phyloP scores from a whole-genome alignment of 352 stramenopile genomes.

The Globisporangium cystogenes region DNA sequence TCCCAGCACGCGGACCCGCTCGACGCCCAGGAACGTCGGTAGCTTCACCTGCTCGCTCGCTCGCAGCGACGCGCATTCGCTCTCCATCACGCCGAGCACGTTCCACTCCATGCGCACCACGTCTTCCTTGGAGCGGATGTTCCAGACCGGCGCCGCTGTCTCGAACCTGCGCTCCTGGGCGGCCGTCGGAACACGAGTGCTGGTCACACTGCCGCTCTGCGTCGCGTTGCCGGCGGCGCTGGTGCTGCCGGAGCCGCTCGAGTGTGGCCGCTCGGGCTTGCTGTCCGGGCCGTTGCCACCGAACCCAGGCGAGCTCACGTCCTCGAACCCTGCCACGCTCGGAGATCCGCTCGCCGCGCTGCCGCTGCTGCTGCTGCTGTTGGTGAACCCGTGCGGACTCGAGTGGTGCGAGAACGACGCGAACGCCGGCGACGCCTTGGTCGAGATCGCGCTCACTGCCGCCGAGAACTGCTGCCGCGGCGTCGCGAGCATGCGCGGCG shows the following conservation, averaged over 20 bases:
- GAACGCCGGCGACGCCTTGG: constrained; percentile 66
- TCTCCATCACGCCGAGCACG: constrained; percentile 45
- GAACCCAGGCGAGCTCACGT: not conserved
- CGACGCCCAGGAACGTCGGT: constrained; percentile 47
- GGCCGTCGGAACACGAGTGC: not conserved
- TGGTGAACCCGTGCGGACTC: constrained; percentile 4
- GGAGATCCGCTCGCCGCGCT: constrained; percentile 5
- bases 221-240: not conserved
- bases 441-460: constrained; percentile 70
- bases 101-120: constrained; percentile 48
- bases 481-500: constrained; percentile 49
- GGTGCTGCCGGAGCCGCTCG: not conserved
- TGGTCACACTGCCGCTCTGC: not conserved
- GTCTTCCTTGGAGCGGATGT: constrained; percentile 53
- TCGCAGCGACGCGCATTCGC: constrained; percentile 45
- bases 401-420: constrained; percentile 38
- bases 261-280: not conserved
- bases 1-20: constrained; percentile 33
- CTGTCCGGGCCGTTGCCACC: not conserved
- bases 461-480: constrained; percentile 73
- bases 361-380: constrained; percentile 3
- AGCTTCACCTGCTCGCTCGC: constrained; percentile 49
- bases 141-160: constrained; percentile 32
- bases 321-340: constrained; percentile 2
- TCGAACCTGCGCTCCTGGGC: constrained; percentile 4